Evolutionary conservation across 495 filamentous ascomycete species (phyloP), one percentile per base, ranked within the genome.

Genomic region (Aspergillus asperescens): DNA sequence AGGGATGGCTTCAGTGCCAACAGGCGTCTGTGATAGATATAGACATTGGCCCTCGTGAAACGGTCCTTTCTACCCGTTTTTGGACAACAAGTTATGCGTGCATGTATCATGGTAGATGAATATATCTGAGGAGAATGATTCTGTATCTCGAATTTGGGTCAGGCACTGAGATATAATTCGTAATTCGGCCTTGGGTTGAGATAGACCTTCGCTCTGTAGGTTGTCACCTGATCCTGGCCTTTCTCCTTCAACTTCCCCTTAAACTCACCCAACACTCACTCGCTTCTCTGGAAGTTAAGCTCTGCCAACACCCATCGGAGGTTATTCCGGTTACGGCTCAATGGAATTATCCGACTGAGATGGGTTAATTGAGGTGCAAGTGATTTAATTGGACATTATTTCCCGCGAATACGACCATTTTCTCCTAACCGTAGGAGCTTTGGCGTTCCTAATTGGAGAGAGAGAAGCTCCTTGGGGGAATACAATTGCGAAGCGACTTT

Each of bases 21-120:
- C 19, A 34, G 49, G 42, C 42, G 42, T 57, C 45, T 57, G 42
- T 58, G 59, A 66, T 63, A 67, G 52, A 64, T 49, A 54, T 55
- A 62, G 55, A 58, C 35, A 46, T 54, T 47, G 48, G 47, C 50
- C 51, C 45, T 54, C 22, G 23, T 18, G n/a, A 23, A 44, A 18
- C 34, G n/a, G 23, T 15, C 46, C 4, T 47, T 54, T 50, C 45
- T 54, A 43, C 47, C n/a, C n/a, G n/a, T 23, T 43, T 48, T 60
- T 53, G 52, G 53, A 52, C 48, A n/a, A n/a, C n/a, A 55, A 35
- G 41, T 53, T 37, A 47, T 35, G 41, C 46, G 43, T 61, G 42
- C 55, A 55, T 48, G 49, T 52, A 50, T 40, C 42, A 48, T 49
- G 51, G 54, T 57, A 56, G 50, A 52, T 55, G 51, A 52, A 46